Percentiles rank a stretch among this genome's conserved stretches.
phyloP scores from a whole-genome alignment of 2,329 filamentous ascomycete species.

The Didymella exigua region DNA sequence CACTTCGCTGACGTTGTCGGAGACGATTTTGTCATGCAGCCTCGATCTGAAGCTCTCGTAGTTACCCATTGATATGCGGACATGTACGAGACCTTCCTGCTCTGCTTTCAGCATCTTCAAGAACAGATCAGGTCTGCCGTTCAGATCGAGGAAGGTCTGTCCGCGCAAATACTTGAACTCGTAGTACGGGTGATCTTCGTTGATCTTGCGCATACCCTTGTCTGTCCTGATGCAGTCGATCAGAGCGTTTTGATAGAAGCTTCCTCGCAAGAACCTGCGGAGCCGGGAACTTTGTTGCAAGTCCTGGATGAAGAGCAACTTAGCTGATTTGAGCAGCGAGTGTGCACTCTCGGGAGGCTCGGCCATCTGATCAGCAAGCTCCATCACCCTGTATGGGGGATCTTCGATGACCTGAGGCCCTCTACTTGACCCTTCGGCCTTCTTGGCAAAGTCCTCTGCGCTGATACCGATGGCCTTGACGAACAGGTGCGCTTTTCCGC shows the following conservation, averaged over 20 bases:
- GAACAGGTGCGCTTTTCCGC: slow-evolving; percentile 77
- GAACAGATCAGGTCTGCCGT: slow-evolving; percentile 84
- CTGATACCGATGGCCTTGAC: slow-evolving; percentile 90
- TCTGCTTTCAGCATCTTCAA: slow-evolving; percentile 98
- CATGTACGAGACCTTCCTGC: slow-evolving; percentile 87
- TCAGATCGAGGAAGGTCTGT: slow-evolving; percentile 81
- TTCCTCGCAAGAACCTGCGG: slow-evolving; percentile 81
- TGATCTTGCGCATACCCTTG: slow-evolving; percentile 90
- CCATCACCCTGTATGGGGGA: slow-evolving; percentile 76
- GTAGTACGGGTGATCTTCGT: slow-evolving; percentile 94
- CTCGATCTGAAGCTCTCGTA: slow-evolving; percentile 76
- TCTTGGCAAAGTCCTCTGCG: slow-evolving; percentile 85
- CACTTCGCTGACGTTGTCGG: slow-evolving; percentile 92
- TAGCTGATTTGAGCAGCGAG: slow-evolving; percentile 77
- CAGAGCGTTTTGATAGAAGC: slow-evolving; percentile 81
- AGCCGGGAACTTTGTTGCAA: slow-evolving; percentile 85
- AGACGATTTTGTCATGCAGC: slow-evolving; percentile 83
- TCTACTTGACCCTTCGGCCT: slow-evolving; percentile 77
- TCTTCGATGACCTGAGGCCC: slow-evolving; percentile 75
- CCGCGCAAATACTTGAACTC: slow-evolving; percentile 96
- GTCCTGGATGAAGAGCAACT: slow-evolving; percentile 89
- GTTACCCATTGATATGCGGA: slow-evolving; percentile 77
- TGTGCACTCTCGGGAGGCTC: slow-evolving; percentile 64
- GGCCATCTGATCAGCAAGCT: slow-evolving; percentile 78
- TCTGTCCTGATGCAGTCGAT: slow-evolving; percentile 91